Evolutionary conservation across 768 basidiomycete genomes (phyloP).

Genomic region (Pleurotus pulmonarius): DNA sequence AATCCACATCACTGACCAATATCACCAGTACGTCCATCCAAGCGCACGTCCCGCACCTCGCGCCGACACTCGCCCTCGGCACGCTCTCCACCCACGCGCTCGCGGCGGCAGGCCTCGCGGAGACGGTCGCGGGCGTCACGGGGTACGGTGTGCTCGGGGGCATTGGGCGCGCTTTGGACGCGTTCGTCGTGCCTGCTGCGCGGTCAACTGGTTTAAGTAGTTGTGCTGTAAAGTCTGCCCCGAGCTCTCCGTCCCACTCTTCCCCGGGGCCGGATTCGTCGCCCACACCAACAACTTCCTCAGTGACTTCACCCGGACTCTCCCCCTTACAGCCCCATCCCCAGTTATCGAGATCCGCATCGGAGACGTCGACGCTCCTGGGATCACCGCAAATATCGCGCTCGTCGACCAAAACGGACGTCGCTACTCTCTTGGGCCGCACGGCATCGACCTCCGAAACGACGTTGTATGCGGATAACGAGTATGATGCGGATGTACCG

Average conservation of each 20-base stretch:
- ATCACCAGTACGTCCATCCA: not conserved
- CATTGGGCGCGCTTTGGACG: not conserved
- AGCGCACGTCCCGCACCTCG: conserved; percentile 4
- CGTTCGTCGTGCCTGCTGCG: not conserved
- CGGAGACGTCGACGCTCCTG: not conserved
- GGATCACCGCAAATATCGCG: not conserved
- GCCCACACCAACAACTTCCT: not conserved
- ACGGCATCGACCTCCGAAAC: too few species aligned
- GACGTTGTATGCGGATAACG: too few species aligned
- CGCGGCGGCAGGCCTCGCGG: conserved; percentile 6
- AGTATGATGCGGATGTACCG: too few species aligned
- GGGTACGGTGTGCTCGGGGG: conserved; percentile 8
- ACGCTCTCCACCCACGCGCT: conserved; percentile 6
- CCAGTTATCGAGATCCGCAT: not conserved
- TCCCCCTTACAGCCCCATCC: not conserved
- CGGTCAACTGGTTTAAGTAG: not conserved
- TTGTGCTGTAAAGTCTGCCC: not conserved
- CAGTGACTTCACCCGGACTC: not conserved
- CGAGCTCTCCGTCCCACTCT: not conserved
- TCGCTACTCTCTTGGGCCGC: not conserved
- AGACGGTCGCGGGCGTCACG: conserved; percentile 6
- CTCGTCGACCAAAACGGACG: not conserved
- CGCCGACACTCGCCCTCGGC: conserved; percentile 7
- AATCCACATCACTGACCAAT: not conserved
- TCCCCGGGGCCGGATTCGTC: not conserved